Base-by-base conservation (phyloP, 495 filamentous ascomycete species). In the Aspergillus coremiiformis region DNA sequence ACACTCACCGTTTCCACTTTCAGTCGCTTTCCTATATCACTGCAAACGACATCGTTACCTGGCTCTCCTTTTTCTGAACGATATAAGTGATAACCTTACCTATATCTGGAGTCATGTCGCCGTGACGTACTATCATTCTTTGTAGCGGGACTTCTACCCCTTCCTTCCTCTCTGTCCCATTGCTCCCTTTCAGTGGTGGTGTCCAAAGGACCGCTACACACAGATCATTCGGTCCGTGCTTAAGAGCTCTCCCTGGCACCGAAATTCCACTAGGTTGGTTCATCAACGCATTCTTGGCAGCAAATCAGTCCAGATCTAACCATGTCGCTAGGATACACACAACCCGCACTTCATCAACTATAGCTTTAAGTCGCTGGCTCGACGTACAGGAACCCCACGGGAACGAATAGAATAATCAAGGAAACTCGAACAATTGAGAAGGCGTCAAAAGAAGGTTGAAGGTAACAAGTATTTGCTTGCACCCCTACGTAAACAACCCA, bases 111-210 rank as follows among this genome's bases (percentile, higher is more conserved):
- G 45, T 61, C 37, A 66, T 66, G 63, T 48, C 49, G 54, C 47
- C 54, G 56, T 66, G 63, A 66, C 58, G 60, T 61, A 63, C 52
- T 24, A 50, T 48, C 63, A 63, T 66, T 66, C 60, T 37, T 66
- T 52, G 56, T 55, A 57, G 55, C 58, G 60, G 60, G 60, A 56
- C 54, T 44, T 33, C 54, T 57, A 10, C 51, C 52, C 57, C 57
- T 60, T 58, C 51, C 53, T 51, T 55, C 55, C 47, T 33, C 44
- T 33, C 49, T 41, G 22, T 53, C 48, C 47, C 15, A 52, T 53
- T 41, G 21, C 50, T 47, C 23, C 33, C 26, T 55, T 44, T 49
- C 47, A 20, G 45, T 47, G 47, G 26, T 50, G 52, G 39, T 24
- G 27, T 33, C 26, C 7, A 50, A 49, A 20, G 33, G 44, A 46